Percentiles rank a stretch among this genome's conserved stretches.
Evolutionary conservation across 2,329 filamentous ascomycete genomes (phyloP).

Genomic region (Fusarium fujikuroi): DNA sequence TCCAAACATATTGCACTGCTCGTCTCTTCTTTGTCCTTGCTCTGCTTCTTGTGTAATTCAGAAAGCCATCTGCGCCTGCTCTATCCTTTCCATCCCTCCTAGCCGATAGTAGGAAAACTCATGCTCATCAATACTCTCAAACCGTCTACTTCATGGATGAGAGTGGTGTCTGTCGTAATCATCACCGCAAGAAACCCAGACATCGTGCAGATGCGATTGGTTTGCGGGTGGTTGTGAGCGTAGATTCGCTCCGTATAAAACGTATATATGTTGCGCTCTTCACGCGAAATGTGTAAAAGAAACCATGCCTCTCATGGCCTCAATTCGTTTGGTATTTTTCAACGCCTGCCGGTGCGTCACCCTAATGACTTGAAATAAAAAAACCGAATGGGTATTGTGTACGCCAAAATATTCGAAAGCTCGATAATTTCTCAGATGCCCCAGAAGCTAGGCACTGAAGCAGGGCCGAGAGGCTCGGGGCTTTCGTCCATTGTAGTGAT

Average conservation of each 20-base stretch:
- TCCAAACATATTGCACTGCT: conserved; percentile 14
- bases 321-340: conserved; percentile 39
- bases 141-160: conserved; percentile 35
- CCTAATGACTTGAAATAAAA: conserved; percentile 41
- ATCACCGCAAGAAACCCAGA: conserved; percentile 29
- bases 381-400: conserved; percentile 48
- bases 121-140: conserved; percentile 28
- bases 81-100: conserved; percentile 15
- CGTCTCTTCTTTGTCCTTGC: conserved; percentile 20
- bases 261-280: conserved; percentile 43
- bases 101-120: conserved; percentile 17
- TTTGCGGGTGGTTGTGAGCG: conserved; percentile 28
- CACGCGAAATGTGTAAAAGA: conserved; percentile 35
- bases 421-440: conserved; percentile 47
- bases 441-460: conserved; percentile 50
- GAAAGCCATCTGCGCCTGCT: conserved; percentile 36
- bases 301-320: conserved; percentile 35
- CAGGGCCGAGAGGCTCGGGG: conserved; percentile 48
- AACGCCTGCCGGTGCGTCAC: conserved; percentile 42
- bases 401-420: conserved; percentile 42
- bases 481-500: conserved; percentile 51
- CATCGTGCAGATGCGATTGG: conserved; percentile 1
- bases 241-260: conserved; percentile 39
- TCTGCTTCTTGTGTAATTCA: conserved; percentile 26
- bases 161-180: conserved; percentile 42